Evolutionary conservation across 1,139 yeast species (phyloP), one percentile per base, ranked within the genome.

Genomic region (Lodderomyces oxycetoniae): DNA sequence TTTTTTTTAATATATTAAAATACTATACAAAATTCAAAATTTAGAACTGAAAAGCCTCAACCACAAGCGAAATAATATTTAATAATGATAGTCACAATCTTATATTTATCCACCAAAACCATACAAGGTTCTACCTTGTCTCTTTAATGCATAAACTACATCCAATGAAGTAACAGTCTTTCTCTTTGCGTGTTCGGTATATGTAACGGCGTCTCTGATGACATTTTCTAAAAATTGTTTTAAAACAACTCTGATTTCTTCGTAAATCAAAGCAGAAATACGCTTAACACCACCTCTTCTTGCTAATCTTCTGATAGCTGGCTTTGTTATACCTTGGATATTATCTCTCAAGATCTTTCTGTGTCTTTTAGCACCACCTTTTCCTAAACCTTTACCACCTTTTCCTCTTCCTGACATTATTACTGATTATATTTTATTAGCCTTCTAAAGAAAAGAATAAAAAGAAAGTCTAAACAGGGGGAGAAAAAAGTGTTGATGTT

Each of bases 271-370:
- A 63, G 96, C 97, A 49, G 97, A 89, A 59, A 91, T 91, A 84
- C 97, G 96, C 83, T 91, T 91, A 63, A 91, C 98, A 86, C 98
- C 98, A 75, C 98, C 98, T 86, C 98, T 88, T 82, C 98, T 89
- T 44, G 98, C 98, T 61, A 91, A 83, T 85, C 98, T 89, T 77
- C 98, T 88, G 66, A 91, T 91, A 60, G 98, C 98, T 65, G 98
- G 98, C 79, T 91, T 91, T 49, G 98, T 91, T 64, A 91, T 89
- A 77, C 98, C 98, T 76, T 89, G 97, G 54, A 91, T 89, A 89
- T 91, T 91, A 70, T 91, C 98, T 79, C 97, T 88, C 57, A 89
- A 79, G 72, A 91, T 87, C 86, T 89, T 89, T 82, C 97, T 86
- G 88, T 91, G 98, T 75, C 97, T 91, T 82, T 91, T 91, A 59